Evolutionary conservation across 495 filamentous ascomycete species (phyloP), one percentile per base, ranked within the genome.

Genomic region (Cairneyella variabilis): DNA sequence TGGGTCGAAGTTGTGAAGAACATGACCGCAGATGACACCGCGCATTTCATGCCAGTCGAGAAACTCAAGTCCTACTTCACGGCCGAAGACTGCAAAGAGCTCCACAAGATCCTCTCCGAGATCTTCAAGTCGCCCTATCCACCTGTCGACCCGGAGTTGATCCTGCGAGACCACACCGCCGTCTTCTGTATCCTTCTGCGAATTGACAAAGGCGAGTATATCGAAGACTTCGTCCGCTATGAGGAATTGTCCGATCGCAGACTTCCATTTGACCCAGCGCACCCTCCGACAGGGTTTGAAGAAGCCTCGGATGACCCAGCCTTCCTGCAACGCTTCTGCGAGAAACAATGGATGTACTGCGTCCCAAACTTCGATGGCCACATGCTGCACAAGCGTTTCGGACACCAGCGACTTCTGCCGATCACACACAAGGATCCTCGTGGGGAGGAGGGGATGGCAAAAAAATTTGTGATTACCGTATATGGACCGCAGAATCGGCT

Each of bases 291-390:
- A 32, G 43, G 50, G 16, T 54, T 59, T 30, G 26, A 37, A 11
- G 10, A 18, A 14, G 38, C 23, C 16, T 7, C 22, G 8, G 44
- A 46, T 26, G 54, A 61, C 9, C 30, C 28, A n/a, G 25, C 50
- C 2, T 62, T 72, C 37, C 65, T 69, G 36, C 20, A 56, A 11
- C 2, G 37, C 3, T 65, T 73, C 30, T 58, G 42, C n/a, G 41
- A 64, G 12, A 39, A 50, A 18, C 72, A 75, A 51, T 69, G 69
- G 64, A 56, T 42, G 21, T 73, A 70, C 56, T 73, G 68, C 50
- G 63, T 68, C 1, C 53, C 63, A 12, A 20, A 56, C 23, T 59
- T 59, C 28, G 51, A 54, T 10, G 34, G 27, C 0, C 61, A 69
- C 20, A 48, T 50, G 25, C 40, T 47, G 2, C 51, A 48, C 43